Evolutionary conservation across 2,329 filamentous ascomycete genomes (phyloP).

Genomic region (Fusarium coffeatum): DNA sequence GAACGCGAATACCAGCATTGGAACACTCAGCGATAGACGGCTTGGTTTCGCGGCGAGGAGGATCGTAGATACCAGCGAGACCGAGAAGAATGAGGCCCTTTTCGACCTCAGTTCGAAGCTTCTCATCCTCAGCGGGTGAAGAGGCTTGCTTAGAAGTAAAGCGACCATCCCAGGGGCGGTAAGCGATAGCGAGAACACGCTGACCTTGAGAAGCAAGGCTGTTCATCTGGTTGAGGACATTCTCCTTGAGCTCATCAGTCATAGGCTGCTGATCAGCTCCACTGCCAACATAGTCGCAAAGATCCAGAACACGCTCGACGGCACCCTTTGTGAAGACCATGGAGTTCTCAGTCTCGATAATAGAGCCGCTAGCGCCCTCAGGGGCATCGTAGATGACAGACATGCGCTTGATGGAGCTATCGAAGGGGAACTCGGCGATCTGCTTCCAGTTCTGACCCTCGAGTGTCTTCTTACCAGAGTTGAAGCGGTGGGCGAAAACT

Average conservation of each 20-base stretch:
- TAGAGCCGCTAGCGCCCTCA: constrained; percentile 52
- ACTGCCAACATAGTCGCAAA: constrained; percentile 62
- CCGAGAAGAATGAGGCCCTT: constrained; percentile 77
- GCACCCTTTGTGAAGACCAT: constrained; percentile 72
- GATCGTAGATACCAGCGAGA: constrained; percentile 88
- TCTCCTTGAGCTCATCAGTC: constrained; percentile 62
- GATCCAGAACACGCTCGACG: constrained; percentile 69
- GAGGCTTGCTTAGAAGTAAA: constrained; percentile 55
- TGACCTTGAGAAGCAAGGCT: constrained; percentile 74
- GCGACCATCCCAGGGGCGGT: constrained; percentile 67
- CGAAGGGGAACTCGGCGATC: constrained; percentile 80
- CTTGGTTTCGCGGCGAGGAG: constrained; percentile 83
- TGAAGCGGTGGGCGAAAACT: constrained; percentile 78
- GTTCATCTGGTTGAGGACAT: constrained; percentile 66
- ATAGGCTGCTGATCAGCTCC: constrained; percentile 58
- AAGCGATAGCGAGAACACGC: constrained; percentile 77
- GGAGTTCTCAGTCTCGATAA: constrained; percentile 58
- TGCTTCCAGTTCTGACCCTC: constrained; percentile 69
- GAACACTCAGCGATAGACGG: constrained; percentile 77
- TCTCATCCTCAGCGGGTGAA: constrained; percentile 55
- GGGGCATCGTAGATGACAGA: constrained; percentile 75
- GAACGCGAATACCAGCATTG: constrained; percentile 79
- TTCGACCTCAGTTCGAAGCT: constrained; percentile 72
- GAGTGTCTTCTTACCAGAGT: constrained; percentile 65
- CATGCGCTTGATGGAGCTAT: constrained; percentile 83